These are phyloP conservation scores for Eucalyptus brandiana DNA, from an alignment of 345 rosid genomes.

Conservation along the genomic window DNA sequence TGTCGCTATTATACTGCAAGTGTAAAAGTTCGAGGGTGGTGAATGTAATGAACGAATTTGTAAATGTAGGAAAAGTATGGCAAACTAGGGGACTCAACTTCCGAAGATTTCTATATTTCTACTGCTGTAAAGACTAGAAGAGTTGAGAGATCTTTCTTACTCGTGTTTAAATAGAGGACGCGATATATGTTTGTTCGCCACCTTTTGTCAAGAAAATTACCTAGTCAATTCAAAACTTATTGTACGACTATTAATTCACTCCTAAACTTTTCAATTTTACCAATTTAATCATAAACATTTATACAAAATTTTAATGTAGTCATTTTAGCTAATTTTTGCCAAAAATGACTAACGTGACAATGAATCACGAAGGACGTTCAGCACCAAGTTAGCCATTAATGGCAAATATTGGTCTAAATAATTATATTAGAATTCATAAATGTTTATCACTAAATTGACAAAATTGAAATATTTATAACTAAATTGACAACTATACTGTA, in stretches of 20 bases:
- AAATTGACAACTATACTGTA: neutral
- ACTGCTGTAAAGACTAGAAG: neutral
- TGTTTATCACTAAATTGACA: too few species aligned
- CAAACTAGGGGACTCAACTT: neutral
- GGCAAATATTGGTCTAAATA: neutral
- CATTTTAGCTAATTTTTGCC: neutral
- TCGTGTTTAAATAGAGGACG: neutral
- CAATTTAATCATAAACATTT: neutral
- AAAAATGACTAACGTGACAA: neutral
- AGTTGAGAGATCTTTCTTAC: neutral
- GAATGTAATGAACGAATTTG: neutral
- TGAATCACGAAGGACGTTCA: neutral
- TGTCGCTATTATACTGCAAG: neutral
- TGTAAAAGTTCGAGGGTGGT: neutral
- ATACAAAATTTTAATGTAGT: neutral
- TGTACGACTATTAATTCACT: neutral
- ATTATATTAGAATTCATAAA: neutral
- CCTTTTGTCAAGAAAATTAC: neutral
- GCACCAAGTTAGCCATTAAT: too few species aligned
- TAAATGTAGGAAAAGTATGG: neutral
- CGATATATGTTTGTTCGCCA: neutral
- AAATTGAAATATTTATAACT: too few species aligned
- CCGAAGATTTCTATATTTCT: neutral
- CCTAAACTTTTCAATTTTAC: rapidly evolving
- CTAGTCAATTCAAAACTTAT: neutral